Conservation (phyloP, 2,329 filamentous ascomycete species). For the Penicillium sp. region DNA sequence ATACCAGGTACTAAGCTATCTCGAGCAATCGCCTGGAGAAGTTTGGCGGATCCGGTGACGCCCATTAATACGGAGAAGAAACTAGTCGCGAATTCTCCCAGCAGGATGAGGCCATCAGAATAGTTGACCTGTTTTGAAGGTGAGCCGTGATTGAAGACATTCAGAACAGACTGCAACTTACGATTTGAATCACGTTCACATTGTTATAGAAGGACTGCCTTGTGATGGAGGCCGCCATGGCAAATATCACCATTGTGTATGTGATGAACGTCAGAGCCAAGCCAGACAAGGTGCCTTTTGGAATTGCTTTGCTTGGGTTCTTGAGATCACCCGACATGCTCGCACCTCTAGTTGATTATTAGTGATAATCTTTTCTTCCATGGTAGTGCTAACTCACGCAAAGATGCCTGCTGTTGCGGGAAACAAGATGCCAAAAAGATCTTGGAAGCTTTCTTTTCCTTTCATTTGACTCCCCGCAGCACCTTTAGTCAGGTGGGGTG, state of each 20-base stretch:
- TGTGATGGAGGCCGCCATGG: constrained; percentile 75
- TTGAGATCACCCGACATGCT: constrained; percentile 88
- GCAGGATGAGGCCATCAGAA: constrained; percentile 70
- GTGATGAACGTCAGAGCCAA: constrained; percentile 72
- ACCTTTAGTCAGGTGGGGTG: constrained; percentile 65
- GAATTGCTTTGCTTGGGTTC: constrained; percentile 80
- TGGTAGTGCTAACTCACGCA: constrained; percentile 42
- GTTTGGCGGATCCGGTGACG: constrained; percentile 78
- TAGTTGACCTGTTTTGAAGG: constrained; percentile 61
- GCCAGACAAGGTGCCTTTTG: constrained; percentile 77
- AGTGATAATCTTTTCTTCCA: constrained; percentile 18
- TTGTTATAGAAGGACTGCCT: constrained; percentile 72
- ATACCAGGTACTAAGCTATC: constrained; percentile 78
- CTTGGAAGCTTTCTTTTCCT: constrained; percentile 70
- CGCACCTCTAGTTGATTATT: constrained; percentile 57
- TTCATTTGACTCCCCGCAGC: constrained; percentile 62
- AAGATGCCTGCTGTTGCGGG: constrained; percentile 66
- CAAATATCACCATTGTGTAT: constrained; percentile 74
- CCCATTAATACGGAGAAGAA: constrained; percentile 88
- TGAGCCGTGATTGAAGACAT: neutral
- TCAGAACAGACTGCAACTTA: constrained; percentile 28
- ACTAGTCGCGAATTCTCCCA: constrained; percentile 78
- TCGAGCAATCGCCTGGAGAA: constrained; percentile 78
- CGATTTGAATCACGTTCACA: constrained; percentile 75
- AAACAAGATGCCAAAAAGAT: constrained; percentile 83